These are phyloP conservation scores for Pleurotus ostreatus DNA, from an alignment of 768 basidiomycete species.

Conservation along the genomic window DNA sequence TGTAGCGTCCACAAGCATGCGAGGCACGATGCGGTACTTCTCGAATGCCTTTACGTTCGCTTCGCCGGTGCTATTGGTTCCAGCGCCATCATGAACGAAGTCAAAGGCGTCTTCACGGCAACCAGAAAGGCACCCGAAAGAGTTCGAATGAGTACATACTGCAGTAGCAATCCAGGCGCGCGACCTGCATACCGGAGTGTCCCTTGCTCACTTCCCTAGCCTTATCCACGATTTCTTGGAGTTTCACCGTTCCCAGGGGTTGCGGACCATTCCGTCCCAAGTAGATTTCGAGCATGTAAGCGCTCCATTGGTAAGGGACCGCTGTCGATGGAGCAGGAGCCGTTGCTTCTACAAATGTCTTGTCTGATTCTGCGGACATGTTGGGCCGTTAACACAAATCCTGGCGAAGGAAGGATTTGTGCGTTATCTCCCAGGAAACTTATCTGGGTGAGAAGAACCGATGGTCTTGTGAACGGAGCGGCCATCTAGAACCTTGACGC, in stretches of 20 bases:
- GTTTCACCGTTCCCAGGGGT: slow-evolving; percentile 55
- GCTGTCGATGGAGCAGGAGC: neutral
- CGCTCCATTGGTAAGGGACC: slow-evolving; percentile 28
- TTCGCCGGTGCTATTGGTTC: slow-evolving; percentile 58
- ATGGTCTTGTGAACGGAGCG: too few species aligned
- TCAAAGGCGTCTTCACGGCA: slow-evolving; percentile 50
- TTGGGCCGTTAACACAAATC: neutral
- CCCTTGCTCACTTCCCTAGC: slow-evolving; percentile 60
- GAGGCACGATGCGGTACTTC: slow-evolving; percentile 70
- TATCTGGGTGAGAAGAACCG: too few species aligned
- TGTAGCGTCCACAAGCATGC: slow-evolving; percentile 66
- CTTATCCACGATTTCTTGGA: slow-evolving; percentile 58
- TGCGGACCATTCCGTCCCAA: slow-evolving; percentile 30
- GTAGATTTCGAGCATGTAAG: slow-evolving; percentile 37
- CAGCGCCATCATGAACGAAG: slow-evolving; percentile 77
- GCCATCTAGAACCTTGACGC: too few species aligned
- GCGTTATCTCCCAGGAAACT: too few species aligned
- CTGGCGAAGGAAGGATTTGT: neutral
- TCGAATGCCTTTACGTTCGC: slow-evolving; percentile 62
- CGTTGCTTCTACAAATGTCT: neutral
- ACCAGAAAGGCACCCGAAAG: too few species aligned
- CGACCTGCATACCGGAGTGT: slow-evolving; percentile 37
- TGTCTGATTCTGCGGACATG: neutral
- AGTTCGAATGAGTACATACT: neutral
- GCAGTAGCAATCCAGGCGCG: neutral